Evolutionary conservation across 2,329 filamentous ascomycete genomes (phyloP), one percentile per base, ranked within the genome.

Genomic region (Diaporthe velutina): DNA sequence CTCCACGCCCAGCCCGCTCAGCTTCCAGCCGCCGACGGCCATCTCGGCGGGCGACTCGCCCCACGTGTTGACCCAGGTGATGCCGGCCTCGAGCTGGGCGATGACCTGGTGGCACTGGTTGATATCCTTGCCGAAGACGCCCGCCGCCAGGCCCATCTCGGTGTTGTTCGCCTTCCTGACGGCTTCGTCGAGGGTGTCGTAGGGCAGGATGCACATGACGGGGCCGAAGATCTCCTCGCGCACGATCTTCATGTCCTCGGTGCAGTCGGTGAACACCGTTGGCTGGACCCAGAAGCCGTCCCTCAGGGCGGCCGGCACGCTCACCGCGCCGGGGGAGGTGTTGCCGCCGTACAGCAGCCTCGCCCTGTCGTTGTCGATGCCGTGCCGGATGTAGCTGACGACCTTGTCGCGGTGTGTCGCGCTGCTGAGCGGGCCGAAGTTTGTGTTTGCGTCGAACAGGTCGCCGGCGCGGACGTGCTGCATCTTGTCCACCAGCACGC

Each of bases 51-150:
- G 95, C 66, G 90, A 93, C 85, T 98, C 95, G n/a, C 95, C 95
- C 95, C 95, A 98, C 0, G 94, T 95, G 83, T 98, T 98, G 70
- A 98, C 89, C 95, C 95, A 98, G 1, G 94, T 97, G 80, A 98
- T 98, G 45, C 95, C 95, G 0, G 95, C 95, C 81, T 97, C 89
- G 7, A 98, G 85, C 80, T 90, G 88, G 33, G 90, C 88, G 55
- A 96, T 88, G 1, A 96, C 90, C 57, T 90, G 86, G 80, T 98
- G 94, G 73, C 94, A 95, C 64, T 89, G 81, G 78, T 94, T 93
- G 70, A 98, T 83, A 78, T 97, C 91, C 74, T 90, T 90, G 0
- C 94, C 94, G 78, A 97, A 96, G 1, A 98, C 93, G 28, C 95
- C 95, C 0, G 95, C 95, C 0, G 95, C 95, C 4, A 98, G 90